phyloP scores from a whole-genome alignment of 176 grass and related monocot genomes.

The Juncus inflexus region DNA sequence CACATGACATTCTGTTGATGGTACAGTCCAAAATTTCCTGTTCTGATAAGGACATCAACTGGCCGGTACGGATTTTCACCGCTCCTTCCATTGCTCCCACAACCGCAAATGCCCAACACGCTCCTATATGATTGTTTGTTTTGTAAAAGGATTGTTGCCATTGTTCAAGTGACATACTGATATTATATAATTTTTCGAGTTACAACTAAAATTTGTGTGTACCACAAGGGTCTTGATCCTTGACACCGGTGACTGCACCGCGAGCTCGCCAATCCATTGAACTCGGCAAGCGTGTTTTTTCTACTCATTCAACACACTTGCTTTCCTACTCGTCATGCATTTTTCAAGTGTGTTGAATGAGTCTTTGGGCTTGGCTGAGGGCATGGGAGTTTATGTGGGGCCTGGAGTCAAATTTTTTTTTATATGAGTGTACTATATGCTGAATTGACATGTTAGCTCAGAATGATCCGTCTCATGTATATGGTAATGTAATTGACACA shows the following conservation, averaged over 20 bases:
- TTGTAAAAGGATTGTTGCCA: neutral
- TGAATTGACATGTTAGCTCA: no score
- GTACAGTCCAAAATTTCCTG: conserved; percentile 46
- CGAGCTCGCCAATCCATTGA: conserved; percentile 37
- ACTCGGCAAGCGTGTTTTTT: no score
- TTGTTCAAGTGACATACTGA: neutral
- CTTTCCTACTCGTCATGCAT: no score
- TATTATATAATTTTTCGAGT: neutral
- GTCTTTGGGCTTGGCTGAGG: no score
- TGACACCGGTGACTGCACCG: conserved; percentile 38
- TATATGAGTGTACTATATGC: no score
- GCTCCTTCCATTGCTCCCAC: conserved; percentile 39
- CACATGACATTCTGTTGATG: conserved; percentile 21
- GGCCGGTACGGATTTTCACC: conserved; percentile 24
- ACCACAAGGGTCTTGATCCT: conserved; percentile 41
- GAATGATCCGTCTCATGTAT: no score
- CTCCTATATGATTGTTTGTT: conserved; percentile 19
- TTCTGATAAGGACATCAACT: conserved; percentile 40
- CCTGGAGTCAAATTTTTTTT: no score
- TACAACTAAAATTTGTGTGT: neutral
- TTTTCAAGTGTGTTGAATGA: no score
- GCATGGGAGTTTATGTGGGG: no score
- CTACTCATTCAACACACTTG: no score
- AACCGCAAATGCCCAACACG: conserved; percentile 45
- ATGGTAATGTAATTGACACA: no score